phyloP scores from a whole-genome alignment of 768 basidiomycete species.

The Daedaleopsis sinensis region DNA sequence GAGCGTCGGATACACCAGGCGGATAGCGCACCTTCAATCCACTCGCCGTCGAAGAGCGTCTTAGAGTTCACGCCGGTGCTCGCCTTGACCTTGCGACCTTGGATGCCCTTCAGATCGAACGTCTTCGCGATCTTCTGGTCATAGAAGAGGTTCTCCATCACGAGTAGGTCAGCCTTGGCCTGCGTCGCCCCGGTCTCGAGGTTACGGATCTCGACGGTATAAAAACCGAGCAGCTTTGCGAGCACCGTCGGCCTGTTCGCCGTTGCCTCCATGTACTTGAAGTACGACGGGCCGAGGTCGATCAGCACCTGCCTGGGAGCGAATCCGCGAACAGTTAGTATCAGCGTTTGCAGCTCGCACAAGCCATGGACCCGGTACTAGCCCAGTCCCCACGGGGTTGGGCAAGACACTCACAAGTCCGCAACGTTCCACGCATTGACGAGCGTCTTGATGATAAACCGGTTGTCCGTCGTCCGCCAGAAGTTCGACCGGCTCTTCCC shows the following conservation, averaged over 20 bases:
- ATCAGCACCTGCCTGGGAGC: constrained; percentile 68
- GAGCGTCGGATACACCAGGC: not conserved
- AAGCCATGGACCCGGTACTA: too few relatives aligned
- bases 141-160: constrained; percentile 88
- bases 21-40: constrained; percentile 66
- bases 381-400: too few relatives aligned
- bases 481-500: constrained; percentile 84
- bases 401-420: constrained; percentile 61
- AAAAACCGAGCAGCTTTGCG: constrained; percentile 82
- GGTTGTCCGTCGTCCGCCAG: constrained; percentile 79
- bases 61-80: constrained; percentile 43
- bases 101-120: constrained; percentile 86
- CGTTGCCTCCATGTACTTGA: constrained; percentile 75
- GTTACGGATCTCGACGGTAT: constrained; percentile 76
- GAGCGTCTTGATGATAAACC: constrained; percentile 83
- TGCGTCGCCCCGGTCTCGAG: constrained; percentile 66
- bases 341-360: too few relatives aligned
- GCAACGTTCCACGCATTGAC: constrained; percentile 88
- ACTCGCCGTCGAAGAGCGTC: constrained; percentile 81
- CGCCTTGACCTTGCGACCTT: constrained; percentile 70
- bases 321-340: too few relatives aligned
- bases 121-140: constrained; percentile 65
- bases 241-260: constrained; percentile 67
- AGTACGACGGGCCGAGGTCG: constrained; percentile 78
- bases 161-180: constrained; percentile 72